Evolutionary conservation across 1,284 basidiomycete genomes (phyloP).

Genomic region (Leccinum griseonigrum): DNA sequence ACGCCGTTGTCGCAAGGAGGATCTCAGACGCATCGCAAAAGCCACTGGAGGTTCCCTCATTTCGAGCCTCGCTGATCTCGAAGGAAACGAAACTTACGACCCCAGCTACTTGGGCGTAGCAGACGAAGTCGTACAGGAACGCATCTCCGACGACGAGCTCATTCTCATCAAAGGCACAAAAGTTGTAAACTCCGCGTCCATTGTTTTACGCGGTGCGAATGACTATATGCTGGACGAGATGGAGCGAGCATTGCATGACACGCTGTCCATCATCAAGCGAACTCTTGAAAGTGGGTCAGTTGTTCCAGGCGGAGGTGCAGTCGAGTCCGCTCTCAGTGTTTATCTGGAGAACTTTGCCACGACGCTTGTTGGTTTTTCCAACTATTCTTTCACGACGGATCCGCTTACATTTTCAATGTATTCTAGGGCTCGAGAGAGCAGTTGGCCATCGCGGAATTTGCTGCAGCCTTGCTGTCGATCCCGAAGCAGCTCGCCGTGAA

Average conservation of each 20-base stretch:
- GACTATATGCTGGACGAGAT: constrained; percentile 99
- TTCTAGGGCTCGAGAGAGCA: constrained; percentile 93
- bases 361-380: constrained; percentile 67
- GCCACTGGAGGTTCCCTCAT: constrained; percentile 95
- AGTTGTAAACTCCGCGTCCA: constrained; percentile 90
- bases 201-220: constrained; percentile 95
- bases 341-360: constrained; percentile 99
- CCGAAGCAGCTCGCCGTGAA: constrained; percentile 98
- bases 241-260: constrained; percentile 96
- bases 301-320: constrained; percentile 96
- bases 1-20: constrained; percentile 96
- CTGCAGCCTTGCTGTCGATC: constrained; percentile 89
- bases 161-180: constrained; percentile 98
- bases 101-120: constrained; percentile 86
- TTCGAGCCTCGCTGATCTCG: constrained; percentile 92
- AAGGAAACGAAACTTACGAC: constrained; percentile 98
- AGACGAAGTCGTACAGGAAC: constrained; percentile 96
- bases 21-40: constrained; percentile 94
- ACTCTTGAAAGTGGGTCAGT: constrained; percentile 96
- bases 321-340: constrained; percentile 95
- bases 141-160: constrained; percentile 98
- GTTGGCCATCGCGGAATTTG: constrained; percentile 98
- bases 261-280: constrained; percentile 93
- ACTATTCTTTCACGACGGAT: background rate
- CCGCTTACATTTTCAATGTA: constrained; percentile 12